phyloP scores from a whole-genome alignment of 2,329 filamentous ascomycete species.

The Fusarium sp. region DNA sequence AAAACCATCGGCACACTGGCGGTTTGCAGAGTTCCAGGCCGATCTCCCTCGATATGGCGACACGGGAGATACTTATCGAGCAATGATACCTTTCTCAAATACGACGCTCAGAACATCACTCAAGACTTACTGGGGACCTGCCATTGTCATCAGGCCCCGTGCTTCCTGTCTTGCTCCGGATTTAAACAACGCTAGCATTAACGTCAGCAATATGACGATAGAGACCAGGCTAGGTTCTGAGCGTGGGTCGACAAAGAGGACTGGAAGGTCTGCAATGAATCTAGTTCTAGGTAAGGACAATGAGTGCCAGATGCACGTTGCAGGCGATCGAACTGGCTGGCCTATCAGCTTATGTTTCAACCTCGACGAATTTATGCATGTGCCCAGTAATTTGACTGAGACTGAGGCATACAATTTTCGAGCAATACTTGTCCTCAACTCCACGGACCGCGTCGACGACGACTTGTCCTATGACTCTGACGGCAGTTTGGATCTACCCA shows the following conservation, averaged over 20 bases:
- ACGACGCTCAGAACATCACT: neutral
- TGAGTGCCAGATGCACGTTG: too few species aligned
- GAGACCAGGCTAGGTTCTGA: too few species aligned
- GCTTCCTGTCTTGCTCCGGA: neutral
- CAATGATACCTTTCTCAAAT: neutral
- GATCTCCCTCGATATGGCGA: neutral
- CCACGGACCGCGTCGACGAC: too few species aligned
- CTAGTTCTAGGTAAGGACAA: too few species aligned
- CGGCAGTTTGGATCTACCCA: neutral
- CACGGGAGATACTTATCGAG: conserved; percentile 15
- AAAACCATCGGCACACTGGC: conserved; percentile 9
- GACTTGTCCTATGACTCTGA: too few species aligned
- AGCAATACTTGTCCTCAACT: neutral
- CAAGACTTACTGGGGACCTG: neutral
- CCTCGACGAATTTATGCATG: too few species aligned
- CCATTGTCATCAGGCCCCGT: neutral
- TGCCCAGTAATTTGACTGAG: too few species aligned
- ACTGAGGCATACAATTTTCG: neutral
- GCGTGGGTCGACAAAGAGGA: too few species aligned
- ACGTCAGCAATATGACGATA: too few species aligned
- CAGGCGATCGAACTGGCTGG: too few species aligned
- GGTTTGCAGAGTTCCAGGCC: neutral
- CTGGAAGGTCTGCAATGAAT: too few species aligned
- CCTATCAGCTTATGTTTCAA: too few species aligned
- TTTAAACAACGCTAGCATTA: neutral